Percentiles rank a stretch among this genome's conserved stretches.
phyloP scores from a whole-genome alignment of 2,329 filamentous ascomycete species.

The Ceratocystis cacaofunesta region DNA sequence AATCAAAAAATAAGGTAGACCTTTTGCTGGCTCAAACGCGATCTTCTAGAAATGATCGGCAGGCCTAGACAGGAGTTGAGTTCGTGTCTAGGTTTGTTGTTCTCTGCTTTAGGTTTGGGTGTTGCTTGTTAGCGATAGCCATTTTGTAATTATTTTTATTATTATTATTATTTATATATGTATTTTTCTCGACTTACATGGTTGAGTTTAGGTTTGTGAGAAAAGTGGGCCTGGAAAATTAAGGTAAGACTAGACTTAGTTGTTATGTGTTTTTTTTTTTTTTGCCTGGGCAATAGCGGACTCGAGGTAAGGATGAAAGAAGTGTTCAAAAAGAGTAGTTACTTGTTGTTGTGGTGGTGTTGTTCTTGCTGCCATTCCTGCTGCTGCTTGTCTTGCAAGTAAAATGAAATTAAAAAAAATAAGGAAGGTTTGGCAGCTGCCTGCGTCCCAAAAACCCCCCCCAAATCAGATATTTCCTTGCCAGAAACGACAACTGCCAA shows the following conservation, averaged over 20 bases:
- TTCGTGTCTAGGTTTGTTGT: neutral
- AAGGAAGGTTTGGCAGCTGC: neutral
- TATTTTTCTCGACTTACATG: neutral
- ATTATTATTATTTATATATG: neutral
- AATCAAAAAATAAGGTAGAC: constrained; percentile 1
- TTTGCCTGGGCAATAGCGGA: neutral
- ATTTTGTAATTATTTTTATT: neutral
- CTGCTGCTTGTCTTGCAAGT: no score
- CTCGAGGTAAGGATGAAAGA: neutral
- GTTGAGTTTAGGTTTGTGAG: neutral
- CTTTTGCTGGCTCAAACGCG: neutral
- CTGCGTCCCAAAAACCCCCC: neutral
- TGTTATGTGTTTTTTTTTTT: neutral
- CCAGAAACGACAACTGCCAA: no score
- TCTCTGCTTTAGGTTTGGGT: neutral
- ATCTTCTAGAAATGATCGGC: constrained; percentile 6
- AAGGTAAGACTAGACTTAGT: neutral
- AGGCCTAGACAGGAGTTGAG: neutral
- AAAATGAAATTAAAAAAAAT: neutral
- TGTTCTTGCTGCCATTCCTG: no score
- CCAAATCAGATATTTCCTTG: no score
- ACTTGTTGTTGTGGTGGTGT: neutral
- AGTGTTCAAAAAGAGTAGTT: neutral
- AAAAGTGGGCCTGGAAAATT: neutral
- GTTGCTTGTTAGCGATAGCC: no score